Evolutionary conservation across 1,139 yeast species (phyloP).

Genomic region (Lodderomyces theae): DNA sequence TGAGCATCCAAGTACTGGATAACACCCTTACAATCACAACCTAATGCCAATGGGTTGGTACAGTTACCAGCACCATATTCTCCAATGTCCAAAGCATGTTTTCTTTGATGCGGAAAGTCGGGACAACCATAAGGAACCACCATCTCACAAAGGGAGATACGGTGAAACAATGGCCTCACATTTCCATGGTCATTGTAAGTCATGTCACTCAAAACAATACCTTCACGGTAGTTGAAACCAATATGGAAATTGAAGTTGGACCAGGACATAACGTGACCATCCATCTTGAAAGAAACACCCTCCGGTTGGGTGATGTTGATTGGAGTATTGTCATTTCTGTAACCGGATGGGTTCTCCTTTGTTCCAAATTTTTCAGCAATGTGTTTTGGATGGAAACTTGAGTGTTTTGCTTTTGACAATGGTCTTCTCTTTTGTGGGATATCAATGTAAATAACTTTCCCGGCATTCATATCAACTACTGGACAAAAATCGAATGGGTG

Average conservation of each 20-base stretch:
- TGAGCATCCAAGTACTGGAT: slow-evolving; percentile 79
- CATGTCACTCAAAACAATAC: slow-evolving; percentile 74
- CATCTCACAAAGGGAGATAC: slow-evolving; percentile 78
- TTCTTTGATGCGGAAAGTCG: slow-evolving; percentile 76
- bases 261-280: slow-evolving; percentile 71
- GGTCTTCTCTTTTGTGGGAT: slow-evolving; percentile 74
- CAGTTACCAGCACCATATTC: slow-evolving; percentile 86
- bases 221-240: slow-evolving; percentile 84
- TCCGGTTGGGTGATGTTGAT: slow-evolving; percentile 73
- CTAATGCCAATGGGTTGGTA: slow-evolving; percentile 74
- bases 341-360: slow-evolving; percentile 47
- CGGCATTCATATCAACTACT: slow-evolving; percentile 69
- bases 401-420: slow-evolving; percentile 62
- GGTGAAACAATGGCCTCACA: slow-evolving; percentile 69
- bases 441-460: slow-evolving; percentile 69
- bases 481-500: slow-evolving; percentile 85
- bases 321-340: slow-evolving; percentile 60
- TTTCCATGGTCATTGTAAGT: slow-evolving; percentile 71
- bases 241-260: slow-evolving; percentile 72
- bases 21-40: slow-evolving; percentile 84
- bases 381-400: slow-evolving; percentile 67
- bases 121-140: slow-evolving; percentile 84
- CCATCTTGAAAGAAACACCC: slow-evolving; percentile 73
- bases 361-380: slow-evolving; percentile 58
- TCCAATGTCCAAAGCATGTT: slow-evolving; percentile 83